Percentiles rank a stretch among this genome's conserved stretches.
phyloP scores from a whole-genome alignment of 306 rosid genomes.

The Gastrolobium bilobum region DNA sequence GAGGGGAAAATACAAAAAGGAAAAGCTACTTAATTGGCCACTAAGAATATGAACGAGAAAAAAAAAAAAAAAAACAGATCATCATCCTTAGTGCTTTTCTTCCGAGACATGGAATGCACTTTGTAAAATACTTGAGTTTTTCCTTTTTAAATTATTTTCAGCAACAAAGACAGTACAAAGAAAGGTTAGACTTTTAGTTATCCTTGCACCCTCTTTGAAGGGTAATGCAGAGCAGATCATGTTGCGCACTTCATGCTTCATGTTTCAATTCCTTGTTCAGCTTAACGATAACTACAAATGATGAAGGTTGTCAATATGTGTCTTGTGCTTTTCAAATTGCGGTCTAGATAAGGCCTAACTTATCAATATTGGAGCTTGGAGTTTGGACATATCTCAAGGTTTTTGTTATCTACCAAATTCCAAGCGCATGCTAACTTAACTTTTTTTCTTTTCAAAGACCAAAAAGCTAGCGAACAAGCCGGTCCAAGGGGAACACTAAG shows the following conservation, averaged over 20 bases:
- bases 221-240: slow-evolving; percentile 27
- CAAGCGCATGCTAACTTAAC: slow-evolving; percentile 33
- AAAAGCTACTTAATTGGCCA: slow-evolving; percentile 24
- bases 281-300: slow-evolving; percentile 59
- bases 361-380: neutral
- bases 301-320: slow-evolving; percentile 55
- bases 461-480: slow-evolving; percentile 43
- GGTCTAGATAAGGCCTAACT: slow-evolving; percentile 44
- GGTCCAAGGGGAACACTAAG: slow-evolving; percentile 48
- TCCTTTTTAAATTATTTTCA: neutral
- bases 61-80: slow-evolving; percentile 4
- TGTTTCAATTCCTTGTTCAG: slow-evolving; percentile 36
- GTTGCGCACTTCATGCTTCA: slow-evolving; percentile 28
- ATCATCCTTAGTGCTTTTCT: slow-evolving; percentile 36
- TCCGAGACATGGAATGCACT: slow-evolving; percentile 31
- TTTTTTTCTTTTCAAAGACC: slow-evolving; percentile 25
- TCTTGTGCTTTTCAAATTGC: slow-evolving; percentile 51
- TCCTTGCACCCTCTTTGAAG: neutral
- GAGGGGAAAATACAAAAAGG: neutral
- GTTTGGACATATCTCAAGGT: slow-evolving; percentile 46
- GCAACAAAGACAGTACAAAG: slow-evolving; percentile 14
- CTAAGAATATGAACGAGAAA: neutral
- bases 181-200: slow-evolving; percentile 1
- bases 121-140: neutral
- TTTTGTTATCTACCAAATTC: slow-evolving; percentile 55